Evolutionary conservation across 2,329 filamentous ascomycete species (phyloP), one percentile per base, ranked within the genome.

Genomic region (Pestalotiopsis sp.): DNA sequence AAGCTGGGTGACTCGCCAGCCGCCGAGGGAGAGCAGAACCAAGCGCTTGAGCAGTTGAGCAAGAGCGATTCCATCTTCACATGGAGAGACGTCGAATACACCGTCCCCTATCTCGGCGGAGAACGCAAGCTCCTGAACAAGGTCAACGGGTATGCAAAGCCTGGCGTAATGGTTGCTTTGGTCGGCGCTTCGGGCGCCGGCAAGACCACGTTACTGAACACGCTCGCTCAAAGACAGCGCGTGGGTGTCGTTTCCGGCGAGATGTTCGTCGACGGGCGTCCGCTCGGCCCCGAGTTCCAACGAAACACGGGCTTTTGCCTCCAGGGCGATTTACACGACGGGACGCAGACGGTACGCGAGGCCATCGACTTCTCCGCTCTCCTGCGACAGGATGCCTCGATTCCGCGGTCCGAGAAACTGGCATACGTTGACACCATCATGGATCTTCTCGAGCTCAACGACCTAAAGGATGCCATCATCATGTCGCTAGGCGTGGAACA

Each of bases 71-170:
- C 86, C 17, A 83, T 91, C 67, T 93, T 93, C 77, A 93, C 91
- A 3, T 94, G 90, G 89, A 83, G 85, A 52, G 82, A 93, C 71
- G 83, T 93, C 30, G 84, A 90, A 61, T 95, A 94, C 75, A 92
- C 88, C 0, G 91, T 95, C 0, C 91, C 91, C 0, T 91, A 91
- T 69, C 83, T 88, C 56, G 86, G 86, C 5, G 88, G 88, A 59
- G 84, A 85, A 66, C 81, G 88, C 64, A 84, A 87, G 75, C 82
- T 93, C 1, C 81, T 93, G 61, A 91, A 92, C 73, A 84, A 89
- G 4, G 88, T 96, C 68, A 90, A 85, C 67, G 93, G 93, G 1
- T 95, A 92, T 72, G 92, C 89, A 1, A 94, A 94, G 74, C 93
- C 93, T 1, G 93, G 93, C 20, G 80, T 91, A 20, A 90, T 97